Base-by-base conservation (phyloP, 768 basidiomycete species). In the Hericium rajendrae region DNA sequence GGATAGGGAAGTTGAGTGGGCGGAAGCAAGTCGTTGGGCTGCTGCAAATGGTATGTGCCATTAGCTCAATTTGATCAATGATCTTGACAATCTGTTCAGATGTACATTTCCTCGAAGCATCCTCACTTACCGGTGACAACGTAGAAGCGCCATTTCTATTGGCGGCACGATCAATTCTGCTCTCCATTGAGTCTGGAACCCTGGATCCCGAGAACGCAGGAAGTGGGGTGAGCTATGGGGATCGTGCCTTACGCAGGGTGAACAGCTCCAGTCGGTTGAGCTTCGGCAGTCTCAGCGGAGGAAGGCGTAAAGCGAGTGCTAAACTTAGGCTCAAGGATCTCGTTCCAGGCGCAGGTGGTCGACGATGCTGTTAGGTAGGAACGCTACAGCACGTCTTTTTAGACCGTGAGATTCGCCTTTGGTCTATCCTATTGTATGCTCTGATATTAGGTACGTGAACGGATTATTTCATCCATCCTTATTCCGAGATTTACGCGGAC, bases 211-310 rank as follows among this genome's bases (percentile, higher is more conserved):
- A 97, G 73, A 88, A 90, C 67, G 83, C 91, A 15, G 95, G 93
- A 1, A 94, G 91, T 60, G 97, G 97, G 20, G 93, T 99, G 48
- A 92, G 89, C 66, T 99, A 97, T 67, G 97, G 97, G 9, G 97
- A 97, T 70, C 80, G 97, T 58, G 89, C 93, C 22, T 76, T 98
- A 37, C 80, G 93, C 57, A 79, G 95, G 65, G 91, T 97, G 37
- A 93, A 87, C 60, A 91, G 89, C 69, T 88, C 88, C n/a, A 91
- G 89, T 65, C 83, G 89, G 56, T 73, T 94, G 64, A 91, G 90
- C 68, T 90, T 91, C 68, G 89, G 88, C 15, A 90, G 88, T 66
- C 72, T 89, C 53, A 88, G 85, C 66, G 82, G 79, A n/a, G 72
- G 78, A 48, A 82, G 85, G 51, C 76, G 77, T 64, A 81, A 79